These are phyloP conservation scores for Tremella mesenterica DNA, from an alignment of 768 basidiomycete genomes.

Conservation along the genomic window DNA sequence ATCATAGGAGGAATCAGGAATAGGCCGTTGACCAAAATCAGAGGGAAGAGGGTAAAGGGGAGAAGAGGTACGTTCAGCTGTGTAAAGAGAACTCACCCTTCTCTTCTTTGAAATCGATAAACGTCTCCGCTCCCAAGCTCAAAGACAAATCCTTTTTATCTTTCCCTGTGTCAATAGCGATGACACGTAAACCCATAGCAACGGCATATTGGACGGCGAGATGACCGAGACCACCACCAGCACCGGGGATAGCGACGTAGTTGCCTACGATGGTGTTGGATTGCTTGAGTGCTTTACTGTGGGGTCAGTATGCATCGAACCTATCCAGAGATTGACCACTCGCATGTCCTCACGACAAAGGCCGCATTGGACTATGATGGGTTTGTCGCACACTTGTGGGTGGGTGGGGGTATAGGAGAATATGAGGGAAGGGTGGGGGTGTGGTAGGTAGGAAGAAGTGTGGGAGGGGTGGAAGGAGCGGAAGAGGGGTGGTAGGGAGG, in stretches of 20 bases:
- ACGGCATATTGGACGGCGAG: conserved; percentile 75
- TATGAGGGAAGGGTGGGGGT: too few relatives aligned
- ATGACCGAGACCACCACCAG: conserved; percentile 63
- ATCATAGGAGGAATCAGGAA: too few relatives aligned
- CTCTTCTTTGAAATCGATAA: conserved; percentile 63
- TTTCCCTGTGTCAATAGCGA: conserved; percentile 70
- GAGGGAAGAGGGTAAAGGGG: neutral
- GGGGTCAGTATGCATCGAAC: too few relatives aligned
- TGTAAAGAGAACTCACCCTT: conserved; percentile 31
- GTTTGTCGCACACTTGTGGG: too few relatives aligned
- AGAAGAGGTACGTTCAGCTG: neutral
- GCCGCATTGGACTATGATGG: too few relatives aligned
- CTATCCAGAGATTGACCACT: too few relatives aligned
- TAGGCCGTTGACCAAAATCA: too few relatives aligned
- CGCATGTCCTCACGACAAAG: too few relatives aligned
- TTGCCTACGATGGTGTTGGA: conserved; percentile 59
- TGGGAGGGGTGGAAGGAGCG: too few relatives aligned
- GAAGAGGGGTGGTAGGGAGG: too few relatives aligned
- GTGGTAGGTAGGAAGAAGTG: too few relatives aligned
- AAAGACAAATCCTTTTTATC: conserved; percentile 60
- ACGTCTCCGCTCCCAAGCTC: conserved; percentile 59
- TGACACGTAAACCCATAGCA: conserved; percentile 66
- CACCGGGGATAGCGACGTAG: conserved; percentile 39
- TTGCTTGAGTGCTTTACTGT: conserved; percentile 71
- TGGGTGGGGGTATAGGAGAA: too few relatives aligned